Evolutionary conservation across 2,329 filamentous ascomycete species (phyloP).

Genomic region (Diaporthe citrichinensis): DNA sequence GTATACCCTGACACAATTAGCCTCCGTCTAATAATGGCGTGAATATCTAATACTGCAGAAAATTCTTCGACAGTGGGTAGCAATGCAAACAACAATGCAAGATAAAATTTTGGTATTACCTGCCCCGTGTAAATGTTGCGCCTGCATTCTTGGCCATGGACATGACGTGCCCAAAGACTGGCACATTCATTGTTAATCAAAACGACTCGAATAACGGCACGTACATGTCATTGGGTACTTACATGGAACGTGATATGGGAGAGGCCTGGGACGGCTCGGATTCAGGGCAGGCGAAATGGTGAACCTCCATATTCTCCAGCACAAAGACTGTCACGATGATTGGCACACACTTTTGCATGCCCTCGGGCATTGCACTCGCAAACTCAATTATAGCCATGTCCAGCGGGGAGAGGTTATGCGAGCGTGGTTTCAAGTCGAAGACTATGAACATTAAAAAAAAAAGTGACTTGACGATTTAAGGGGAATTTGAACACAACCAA

Average conservation of each 20-base stretch:
- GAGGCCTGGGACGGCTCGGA: neutral
- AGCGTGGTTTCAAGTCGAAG: neutral
- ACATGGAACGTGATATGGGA: constrained; percentile 10
- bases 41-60: too few species aligned
- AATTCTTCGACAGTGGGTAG: too few species aligned
- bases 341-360: neutral
- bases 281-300: constrained; percentile 1
- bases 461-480: too few species aligned
- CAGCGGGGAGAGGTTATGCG: neutral
- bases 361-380: neutral
- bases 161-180: constrained; percentile 19
- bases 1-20: neutral
- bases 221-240: neutral
- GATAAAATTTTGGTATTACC: neutral
- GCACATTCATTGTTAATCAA: neutral
- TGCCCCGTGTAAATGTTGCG: neutral
- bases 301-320: constrained; percentile 15
- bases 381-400: neutral
- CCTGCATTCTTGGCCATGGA: constrained; percentile 20
- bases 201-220: neutral
- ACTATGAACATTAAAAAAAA: too few species aligned
- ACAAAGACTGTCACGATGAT: neutral
- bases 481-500: too few species aligned
- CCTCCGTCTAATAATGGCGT: neutral
- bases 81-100: too few species aligned